These are phyloP conservation scores for Saccharum officinarum DNA, from an alignment of 176 grass and related monocot genomes.

Conservation along the genomic window DNA sequence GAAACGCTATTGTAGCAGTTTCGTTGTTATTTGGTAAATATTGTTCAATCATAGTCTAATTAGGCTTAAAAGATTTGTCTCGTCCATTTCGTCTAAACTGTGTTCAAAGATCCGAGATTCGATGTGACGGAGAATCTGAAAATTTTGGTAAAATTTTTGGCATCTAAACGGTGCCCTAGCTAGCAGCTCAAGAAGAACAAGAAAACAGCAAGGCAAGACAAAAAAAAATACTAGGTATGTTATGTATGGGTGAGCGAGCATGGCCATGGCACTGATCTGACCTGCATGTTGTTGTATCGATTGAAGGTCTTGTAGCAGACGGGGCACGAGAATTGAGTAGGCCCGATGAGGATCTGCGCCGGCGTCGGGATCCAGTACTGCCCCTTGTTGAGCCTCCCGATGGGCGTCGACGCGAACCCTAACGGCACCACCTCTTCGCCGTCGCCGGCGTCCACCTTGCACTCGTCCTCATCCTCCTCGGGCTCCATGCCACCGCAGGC, in stretches of 20 bases:
- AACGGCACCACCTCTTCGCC: conserved; percentile 55
- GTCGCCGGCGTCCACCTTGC: conserved; percentile 28
- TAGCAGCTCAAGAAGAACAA: background rate
- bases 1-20: no score
- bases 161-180: no score
- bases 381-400: conserved; percentile 96
- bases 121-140: no score
- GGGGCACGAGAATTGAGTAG: conserved; percentile 98
- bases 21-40: no score
- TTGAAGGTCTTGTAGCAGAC: conserved; percentile 99
- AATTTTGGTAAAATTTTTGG: no score
- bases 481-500: background rate
- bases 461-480: conserved; percentile 55
- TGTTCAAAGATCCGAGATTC: no score
- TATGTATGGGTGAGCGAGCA: background rate
- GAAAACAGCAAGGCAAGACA: background rate
- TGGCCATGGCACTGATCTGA: conserved; percentile 27
- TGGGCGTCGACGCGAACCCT: conserved; percentile 74
- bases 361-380: conserved; percentile 99
- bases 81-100: no score
- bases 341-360: conserved; percentile 95
- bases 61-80: no score
- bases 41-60: no score
- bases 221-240: background rate
- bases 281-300: conserved; percentile 99